Base-by-base conservation (phyloP, 495 filamentous ascomycete genomes). In the Daldinia grandis region DNA sequence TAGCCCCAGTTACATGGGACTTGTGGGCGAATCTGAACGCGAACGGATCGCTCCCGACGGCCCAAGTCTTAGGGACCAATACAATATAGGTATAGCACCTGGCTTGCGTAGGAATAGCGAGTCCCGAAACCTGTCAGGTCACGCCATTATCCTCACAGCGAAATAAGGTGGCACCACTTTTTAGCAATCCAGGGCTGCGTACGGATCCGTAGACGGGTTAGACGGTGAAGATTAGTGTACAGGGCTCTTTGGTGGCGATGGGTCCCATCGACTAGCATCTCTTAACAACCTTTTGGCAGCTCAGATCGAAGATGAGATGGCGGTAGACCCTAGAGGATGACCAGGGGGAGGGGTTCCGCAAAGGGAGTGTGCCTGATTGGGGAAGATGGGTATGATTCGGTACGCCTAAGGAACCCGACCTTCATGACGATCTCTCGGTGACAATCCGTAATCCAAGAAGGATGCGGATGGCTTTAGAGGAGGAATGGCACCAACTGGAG, bases 241-340 rank as follows among this genome's bases (percentile, higher is more conserved):
- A 67, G 51, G 56, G 61, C 53, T 24, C 67, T 53, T 68, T 65
- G 60, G 70, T 73, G 70, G 70, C 70, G 65, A 74, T 74, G 56
- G 67, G 63, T 5, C 58, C 71, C 62, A 70, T 74, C 62, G 66
- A 67, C 71, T 70, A 69, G 71, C 62, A 74, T 74, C 66, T 69
- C 49, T 58, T 64, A 59, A 67, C 71, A 74, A 64, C 71, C 62
- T 63, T 74, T 71, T 74, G 71, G 71, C 71, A 74, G 71, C 67
- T 74, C 58, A 74, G 71, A 74, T 74, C 71, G 71, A 74, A 74
- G 71, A 74, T 74, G 71, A 74, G 66, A 70, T 74, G 71, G 66
- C 66, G 66, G 71, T 69, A 62, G 62, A 66, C 66, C 65, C 42
- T 47, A 58, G 66, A 35, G 62, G 70, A 60, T 57, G 56, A 69